phyloP scores from a whole-genome alignment of 371 early-diverging fungal species.

The Mortierella sp. region DNA sequence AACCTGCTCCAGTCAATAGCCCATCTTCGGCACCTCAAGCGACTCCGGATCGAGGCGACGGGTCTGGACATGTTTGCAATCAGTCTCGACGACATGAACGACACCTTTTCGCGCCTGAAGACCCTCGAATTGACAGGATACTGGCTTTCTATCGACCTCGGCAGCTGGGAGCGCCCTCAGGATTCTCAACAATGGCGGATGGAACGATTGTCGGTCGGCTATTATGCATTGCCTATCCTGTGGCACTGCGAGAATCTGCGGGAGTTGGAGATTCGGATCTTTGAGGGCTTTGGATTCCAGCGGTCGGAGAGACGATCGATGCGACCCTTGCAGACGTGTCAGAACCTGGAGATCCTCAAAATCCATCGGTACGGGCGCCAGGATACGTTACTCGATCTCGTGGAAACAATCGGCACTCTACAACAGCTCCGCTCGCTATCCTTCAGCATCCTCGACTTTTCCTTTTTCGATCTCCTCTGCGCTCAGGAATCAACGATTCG shows the following conservation, averaged over 20 bases:
- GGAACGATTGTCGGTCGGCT: neutral
- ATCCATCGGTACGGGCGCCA: constrained; percentile 1
- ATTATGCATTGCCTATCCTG: constrained; percentile 2
- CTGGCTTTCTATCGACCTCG: neutral
- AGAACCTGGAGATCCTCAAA: neutral
- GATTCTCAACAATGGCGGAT: neutral
- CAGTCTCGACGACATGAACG: neutral
- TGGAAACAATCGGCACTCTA: constrained; percentile 1
- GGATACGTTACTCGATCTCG: constrained; percentile 5
- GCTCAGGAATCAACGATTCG: neutral
- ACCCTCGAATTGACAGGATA: neutral
- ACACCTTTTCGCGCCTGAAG: neutral
- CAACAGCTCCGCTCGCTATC: neutral
- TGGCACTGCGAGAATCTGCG: neutral
- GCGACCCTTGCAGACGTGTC: neutral
- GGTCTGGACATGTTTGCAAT: constrained; percentile 8
- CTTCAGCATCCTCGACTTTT: constrained; percentile 1
- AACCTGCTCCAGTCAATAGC: neutral
- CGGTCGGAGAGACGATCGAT: constrained; percentile 4
- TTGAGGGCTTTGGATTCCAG: constrained; percentile 9
- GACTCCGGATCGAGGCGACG: constrained; percentile 1
- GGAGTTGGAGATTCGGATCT: neutral
- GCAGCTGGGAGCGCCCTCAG: neutral
- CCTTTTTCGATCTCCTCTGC: constrained; percentile 5
- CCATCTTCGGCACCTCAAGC: neutral